These are phyloP conservation scores for Cucurbita pepo DNA, from an alignment of 306 rosid genomes.

Conservation along the genomic window DNA sequence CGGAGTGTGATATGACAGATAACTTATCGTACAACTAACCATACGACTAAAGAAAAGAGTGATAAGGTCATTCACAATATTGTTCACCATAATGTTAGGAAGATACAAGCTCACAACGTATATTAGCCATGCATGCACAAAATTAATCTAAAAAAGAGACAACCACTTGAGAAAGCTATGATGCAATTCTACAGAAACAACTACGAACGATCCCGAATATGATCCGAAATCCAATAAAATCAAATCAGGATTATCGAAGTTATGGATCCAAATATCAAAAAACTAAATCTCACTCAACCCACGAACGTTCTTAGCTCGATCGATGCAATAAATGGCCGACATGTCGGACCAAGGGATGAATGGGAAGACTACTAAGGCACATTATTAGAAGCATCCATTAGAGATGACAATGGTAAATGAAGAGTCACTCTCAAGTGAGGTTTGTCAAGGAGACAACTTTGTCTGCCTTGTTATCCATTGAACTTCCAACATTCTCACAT, in stretches of 20 bases:
- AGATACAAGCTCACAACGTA: neutral
- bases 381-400: neutral
- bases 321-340: neutral
- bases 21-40: neutral
- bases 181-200: no score
- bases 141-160: no score
- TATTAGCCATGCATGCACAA: no score
- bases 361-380: neutral
- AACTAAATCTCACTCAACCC: neutral
- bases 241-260: no score
- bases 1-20: no score
- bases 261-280: neutral
- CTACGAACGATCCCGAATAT: no score
- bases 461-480: neutral
- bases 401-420: neutral
- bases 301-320: neutral
- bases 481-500: neutral
- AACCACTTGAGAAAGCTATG: no score
- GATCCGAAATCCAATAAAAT: no score
- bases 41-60: no score
- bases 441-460: slow-evolving; percentile 3
- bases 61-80: no score
- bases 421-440: neutral
- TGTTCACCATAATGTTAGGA: no score
- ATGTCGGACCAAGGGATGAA: neutral